Conservation (phyloP, 805 yeast genomes). For the Sugiyamaella chiloensis region DNA sequence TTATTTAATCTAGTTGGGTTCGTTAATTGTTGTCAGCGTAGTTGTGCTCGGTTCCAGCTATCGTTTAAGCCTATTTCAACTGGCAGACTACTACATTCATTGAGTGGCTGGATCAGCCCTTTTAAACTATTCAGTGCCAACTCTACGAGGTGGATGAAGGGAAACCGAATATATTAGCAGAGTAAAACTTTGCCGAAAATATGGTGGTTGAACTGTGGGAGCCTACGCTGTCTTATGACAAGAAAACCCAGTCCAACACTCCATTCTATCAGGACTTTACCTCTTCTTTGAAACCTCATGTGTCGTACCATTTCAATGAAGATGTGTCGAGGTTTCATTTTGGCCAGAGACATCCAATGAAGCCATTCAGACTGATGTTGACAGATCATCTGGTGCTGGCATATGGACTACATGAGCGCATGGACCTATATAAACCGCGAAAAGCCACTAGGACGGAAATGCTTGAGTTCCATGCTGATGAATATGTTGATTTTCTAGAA, state of each 20-base stretch:
- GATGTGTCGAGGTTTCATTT: slow-evolving; percentile 79
- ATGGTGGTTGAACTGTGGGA: slow-evolving; percentile 27
- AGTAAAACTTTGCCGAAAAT: no score
- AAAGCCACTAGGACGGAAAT: slow-evolving; percentile 80
- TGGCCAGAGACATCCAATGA: slow-evolving; percentile 97
- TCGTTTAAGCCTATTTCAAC: no score
- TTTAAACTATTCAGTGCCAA: no score
- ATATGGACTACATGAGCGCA: slow-evolving; percentile 79
- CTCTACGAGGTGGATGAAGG: no score
- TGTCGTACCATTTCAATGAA: slow-evolving; percentile 86
- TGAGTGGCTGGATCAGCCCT: no score
- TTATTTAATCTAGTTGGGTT: no score
- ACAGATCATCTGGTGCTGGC: slow-evolving; percentile 88
- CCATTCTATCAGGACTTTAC: slow-evolving; percentile 49
- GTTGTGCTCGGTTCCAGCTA: no score
- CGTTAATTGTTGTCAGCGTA: no score
- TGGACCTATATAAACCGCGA: slow-evolving; percentile 86
- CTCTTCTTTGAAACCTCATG: slow-evolving; percentile 38
- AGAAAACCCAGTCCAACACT: slow-evolving; percentile 39
- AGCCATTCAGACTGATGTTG: slow-evolving; percentile 88
- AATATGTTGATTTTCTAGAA: slow-evolving; percentile 74
- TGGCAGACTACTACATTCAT: no score
- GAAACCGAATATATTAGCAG: no score
- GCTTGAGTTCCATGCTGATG: slow-evolving; percentile 78
- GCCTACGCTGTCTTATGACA: slow-evolving; percentile 42